Conservation (phyloP, 1,139 yeast genomes). For the Pichia sp. region DNA sequence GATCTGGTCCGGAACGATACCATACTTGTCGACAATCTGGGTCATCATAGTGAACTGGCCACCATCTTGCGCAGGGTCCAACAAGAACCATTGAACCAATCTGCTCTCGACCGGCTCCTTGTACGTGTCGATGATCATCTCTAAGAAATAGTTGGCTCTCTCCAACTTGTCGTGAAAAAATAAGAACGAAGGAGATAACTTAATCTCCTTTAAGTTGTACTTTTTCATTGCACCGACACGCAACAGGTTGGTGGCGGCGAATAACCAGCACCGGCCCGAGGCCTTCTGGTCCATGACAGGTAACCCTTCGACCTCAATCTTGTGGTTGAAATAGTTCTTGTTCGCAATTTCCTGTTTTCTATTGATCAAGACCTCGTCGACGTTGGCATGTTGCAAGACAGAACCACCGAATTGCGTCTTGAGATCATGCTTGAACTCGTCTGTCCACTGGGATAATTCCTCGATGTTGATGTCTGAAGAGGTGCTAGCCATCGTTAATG, state of each 20-base stretch:
- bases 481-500: conserved; percentile 13
- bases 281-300: conserved; percentile 71
- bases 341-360: conserved; percentile 42
- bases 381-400: conserved; percentile 31
- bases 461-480: conserved; percentile 20
- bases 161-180: conserved; percentile 74
- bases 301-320: conserved; percentile 60
- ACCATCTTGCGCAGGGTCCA: conserved; percentile 70
- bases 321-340: conserved; percentile 51
- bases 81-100: conserved; percentile 56
- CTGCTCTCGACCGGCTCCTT: conserved; percentile 64
- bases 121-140: conserved; percentile 66
- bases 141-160: conserved; percentile 71
- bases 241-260: conserved; percentile 73
- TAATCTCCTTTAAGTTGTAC: conserved; percentile 65
- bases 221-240: conserved; percentile 59
- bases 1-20: conserved; percentile 66
- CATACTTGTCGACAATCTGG: conserved; percentile 71
- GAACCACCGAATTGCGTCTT: conserved; percentile 32
- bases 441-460: conserved; percentile 27
- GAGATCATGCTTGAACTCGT: conserved; percentile 26
- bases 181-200: conserved; percentile 67
- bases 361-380: conserved; percentile 38
- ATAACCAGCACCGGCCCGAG: conserved; percentile 85
- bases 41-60: conserved; percentile 85